Conservation (phyloP, 139 green algal genomes). For the Spirogloea muscicola region DNA sequence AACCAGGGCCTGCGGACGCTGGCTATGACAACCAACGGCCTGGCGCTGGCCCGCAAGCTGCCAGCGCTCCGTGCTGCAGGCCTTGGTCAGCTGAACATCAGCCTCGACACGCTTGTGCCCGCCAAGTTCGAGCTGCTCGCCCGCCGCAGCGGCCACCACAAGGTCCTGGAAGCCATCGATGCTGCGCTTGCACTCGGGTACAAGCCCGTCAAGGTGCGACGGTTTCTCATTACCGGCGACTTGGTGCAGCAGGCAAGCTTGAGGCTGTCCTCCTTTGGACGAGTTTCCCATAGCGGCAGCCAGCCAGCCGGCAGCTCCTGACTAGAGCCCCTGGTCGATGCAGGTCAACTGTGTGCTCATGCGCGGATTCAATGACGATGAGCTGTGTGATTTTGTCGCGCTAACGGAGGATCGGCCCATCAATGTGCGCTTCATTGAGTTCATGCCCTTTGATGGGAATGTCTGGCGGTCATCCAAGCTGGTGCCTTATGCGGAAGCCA, state of each 20-base stretch:
- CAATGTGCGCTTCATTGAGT: constrained; percentile 99
- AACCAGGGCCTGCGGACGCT: constrained; percentile 68
- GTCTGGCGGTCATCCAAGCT: constrained; percentile 81
- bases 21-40: constrained; percentile 90
- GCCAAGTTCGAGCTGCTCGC: constrained; percentile 87
- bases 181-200: constrained; percentile 72
- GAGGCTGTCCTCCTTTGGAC: too few relatives aligned
- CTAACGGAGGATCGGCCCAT: constrained; percentile 74
- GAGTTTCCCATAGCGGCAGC: too few relatives aligned
- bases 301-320: too few relatives aligned
- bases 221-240: not conserved
- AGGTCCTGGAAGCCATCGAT: constrained; percentile 76
- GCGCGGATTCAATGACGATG: constrained; percentile 94
- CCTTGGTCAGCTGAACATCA: constrained; percentile 86
- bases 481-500: constrained; percentile 81
- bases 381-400: constrained; percentile 90
- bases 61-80: constrained; percentile 55
- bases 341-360: constrained; percentile 98
- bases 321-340: not conserved
- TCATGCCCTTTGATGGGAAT: constrained; percentile 99
- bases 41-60: constrained; percentile 76
- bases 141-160: constrained; percentile 67
- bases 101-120: constrained; percentile 83
- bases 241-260: too few relatives aligned
- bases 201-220: constrained; percentile 79